Evolutionary conservation across 1,139 yeast species (phyloP), one percentile per base, ranked within the genome.

Genomic region (Saccharomyces hybrid): DNA sequence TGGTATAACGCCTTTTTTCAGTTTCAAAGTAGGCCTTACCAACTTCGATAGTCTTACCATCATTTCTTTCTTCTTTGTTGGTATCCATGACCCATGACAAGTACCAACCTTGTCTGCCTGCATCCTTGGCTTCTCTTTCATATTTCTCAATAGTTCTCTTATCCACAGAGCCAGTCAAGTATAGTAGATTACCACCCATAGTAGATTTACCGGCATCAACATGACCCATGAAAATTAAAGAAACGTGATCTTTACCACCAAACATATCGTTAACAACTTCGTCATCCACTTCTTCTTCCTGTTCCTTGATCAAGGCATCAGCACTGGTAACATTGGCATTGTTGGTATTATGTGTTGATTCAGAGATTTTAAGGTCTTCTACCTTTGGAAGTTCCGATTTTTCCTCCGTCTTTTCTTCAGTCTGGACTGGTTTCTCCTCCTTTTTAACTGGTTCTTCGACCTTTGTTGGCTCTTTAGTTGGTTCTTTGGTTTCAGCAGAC

Each of bases 41-140:
- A 61, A 93, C 98, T 76, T 93, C 99, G 67, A 93, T 95, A 63
- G 99, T 93, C 77, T 93, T 95, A 78, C 99, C 99, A 73, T 93
- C 97, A 67, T 80, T 88, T 79, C 99, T 88, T 78, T 93, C 99
- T 76, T 93, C 99, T 75, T 90, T 90, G 78, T 95, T 93, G 65
- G 98, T 91, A 74, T 93, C 99, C 97, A 93, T 91, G 65, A 95
- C 95, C 99, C 99, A 93, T 11, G 98, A 91, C 67, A 93, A 78
- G 72, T 93, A 93, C 99, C 99, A 93, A 74, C 98, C 97, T 77
- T 91, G 98, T 78, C 98, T 88, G 73, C 99, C 98, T 49, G 98
- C 98, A 66, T 93, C 99, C 74, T 89, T 91, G 60, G 99, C 99
- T 74, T 93, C 99, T 73, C 93, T 84, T 77, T 95, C 98, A 71